A percentile compares a stretch with the other conserved stretches of the same genome.
Conservation (phyloP, 257 asterid genomes). For the Scutellaria galericulata region DNA sequence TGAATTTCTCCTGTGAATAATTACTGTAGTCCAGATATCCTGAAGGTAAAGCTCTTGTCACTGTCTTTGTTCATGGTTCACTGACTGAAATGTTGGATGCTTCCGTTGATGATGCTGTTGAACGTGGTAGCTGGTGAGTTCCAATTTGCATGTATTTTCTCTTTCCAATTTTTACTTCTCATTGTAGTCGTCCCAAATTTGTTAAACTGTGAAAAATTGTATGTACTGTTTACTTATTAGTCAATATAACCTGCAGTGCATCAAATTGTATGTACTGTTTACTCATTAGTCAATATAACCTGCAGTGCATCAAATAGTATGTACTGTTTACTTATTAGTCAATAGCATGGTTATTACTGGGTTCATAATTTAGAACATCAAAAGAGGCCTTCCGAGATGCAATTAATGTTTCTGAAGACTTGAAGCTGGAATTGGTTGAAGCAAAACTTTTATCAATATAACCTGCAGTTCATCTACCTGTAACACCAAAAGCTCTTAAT, state of each 20-base stretch:
- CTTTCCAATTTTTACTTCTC: constrained; percentile 11
- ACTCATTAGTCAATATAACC: constrained; percentile 14
- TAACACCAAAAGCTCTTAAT: neutral
- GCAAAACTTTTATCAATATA: neutral
- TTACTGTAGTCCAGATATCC: constrained; percentile 85
- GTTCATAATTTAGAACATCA: neutral
- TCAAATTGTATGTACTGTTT: neutral
- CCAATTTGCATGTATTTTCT: constrained; percentile 23
- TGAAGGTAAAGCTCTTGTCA: constrained; percentile 83
- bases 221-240: constrained; percentile 11
- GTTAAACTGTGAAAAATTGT: neutral
- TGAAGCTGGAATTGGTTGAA: neutral
- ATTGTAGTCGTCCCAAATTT: neutral
- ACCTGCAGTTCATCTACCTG: neutral
- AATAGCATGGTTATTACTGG: neutral
- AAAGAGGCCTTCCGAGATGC: neutral
- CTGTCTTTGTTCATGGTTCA: constrained; percentile 78
- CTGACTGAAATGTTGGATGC: constrained; percentile 88
- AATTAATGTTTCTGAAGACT: neutral
- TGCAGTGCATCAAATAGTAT: too few relatives aligned
- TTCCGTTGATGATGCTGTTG: constrained; percentile 87
- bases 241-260: neutral
- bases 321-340: constrained; percentile 19
- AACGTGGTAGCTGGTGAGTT: constrained; percentile 90
- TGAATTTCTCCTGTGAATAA: constrained; percentile 37